Percentiles rank a stretch among this genome's conserved stretches.
Conservation (phyloP, 768 basidiomycete species). For the Russula abietina region DNA sequence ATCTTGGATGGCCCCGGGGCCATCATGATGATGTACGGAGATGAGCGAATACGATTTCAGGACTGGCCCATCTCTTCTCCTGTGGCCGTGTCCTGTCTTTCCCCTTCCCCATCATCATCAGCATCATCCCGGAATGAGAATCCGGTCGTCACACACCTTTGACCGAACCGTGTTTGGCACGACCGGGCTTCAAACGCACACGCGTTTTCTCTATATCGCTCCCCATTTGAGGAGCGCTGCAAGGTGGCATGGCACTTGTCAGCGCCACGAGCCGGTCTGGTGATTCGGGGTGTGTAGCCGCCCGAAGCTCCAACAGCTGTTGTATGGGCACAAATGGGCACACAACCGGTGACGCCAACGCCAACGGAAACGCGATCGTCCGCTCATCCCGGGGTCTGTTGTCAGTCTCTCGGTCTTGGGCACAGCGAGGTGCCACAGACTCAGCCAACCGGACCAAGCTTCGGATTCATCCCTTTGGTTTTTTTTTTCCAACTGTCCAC, state of each 20-base stretch:
- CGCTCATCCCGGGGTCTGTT: neutral
- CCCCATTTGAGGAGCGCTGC: neutral
- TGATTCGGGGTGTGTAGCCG: neutral
- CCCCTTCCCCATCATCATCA: no score
- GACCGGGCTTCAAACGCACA: no score
- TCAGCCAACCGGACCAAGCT: neutral
- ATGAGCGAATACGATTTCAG: neutral
- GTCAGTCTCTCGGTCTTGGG: neutral
- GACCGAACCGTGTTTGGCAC: neutral
- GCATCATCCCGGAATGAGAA: neutral
- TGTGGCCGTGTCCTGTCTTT: neutral
- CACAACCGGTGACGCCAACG: neutral
- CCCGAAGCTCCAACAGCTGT: neutral
- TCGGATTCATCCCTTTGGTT: neutral
- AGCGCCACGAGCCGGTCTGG: neutral
- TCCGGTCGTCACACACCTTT: no score
- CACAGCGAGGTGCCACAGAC: neutral
- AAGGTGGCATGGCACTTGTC: no score
- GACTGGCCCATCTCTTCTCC: no score
- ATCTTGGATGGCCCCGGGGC: neutral
- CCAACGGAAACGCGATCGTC: neutral
- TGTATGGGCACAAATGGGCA: neutral
- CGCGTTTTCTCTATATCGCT: no score
- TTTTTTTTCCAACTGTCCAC: neutral
- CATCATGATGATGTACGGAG: neutral